phyloP scores from a whole-genome alignment of 148 eudicot species.

The Pharnaceum exiguum region DNA sequence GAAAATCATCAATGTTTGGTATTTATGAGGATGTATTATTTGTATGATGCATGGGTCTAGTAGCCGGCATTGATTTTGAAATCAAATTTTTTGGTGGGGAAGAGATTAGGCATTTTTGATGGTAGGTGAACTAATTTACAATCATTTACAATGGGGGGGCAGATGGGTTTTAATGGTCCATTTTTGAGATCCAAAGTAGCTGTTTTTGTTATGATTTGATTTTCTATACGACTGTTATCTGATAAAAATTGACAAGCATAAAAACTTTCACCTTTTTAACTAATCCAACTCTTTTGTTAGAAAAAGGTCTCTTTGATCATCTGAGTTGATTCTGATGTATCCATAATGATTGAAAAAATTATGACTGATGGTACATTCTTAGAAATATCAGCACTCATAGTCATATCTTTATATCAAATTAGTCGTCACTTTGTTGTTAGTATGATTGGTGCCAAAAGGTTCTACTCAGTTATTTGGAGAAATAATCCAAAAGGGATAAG shows the following conservation, averaged over 20 bases:
- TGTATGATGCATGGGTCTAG: background rate
- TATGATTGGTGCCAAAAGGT: too few relatives aligned
- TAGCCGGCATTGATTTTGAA: background rate
- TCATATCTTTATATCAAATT: too few relatives aligned
- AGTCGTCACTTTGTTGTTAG: too few relatives aligned
- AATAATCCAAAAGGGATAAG: too few relatives aligned
- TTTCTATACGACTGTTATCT: slow-evolving; percentile 2
- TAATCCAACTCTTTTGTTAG: slow-evolving; percentile 13
- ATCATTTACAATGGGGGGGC: slow-evolving; percentile 25
- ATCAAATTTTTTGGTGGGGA: background rate
- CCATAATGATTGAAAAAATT: too few relatives aligned
- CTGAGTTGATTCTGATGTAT: background rate
- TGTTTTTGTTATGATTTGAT: slow-evolving; percentile 14
- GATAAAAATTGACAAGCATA: slow-evolving; percentile 19
- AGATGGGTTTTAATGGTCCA: slow-evolving; percentile 30
- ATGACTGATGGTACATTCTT: too few relatives aligned
- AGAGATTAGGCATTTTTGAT: slow-evolving; percentile 11
- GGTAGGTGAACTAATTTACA: slow-evolving; percentile 37
- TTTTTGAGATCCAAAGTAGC: slow-evolving; percentile 10
- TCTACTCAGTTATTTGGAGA: too few relatives aligned
- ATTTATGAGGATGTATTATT: slow-evolving; percentile 26
- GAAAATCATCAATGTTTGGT: slow-evolving; percentile 23
- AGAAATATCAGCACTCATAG: too few relatives aligned
- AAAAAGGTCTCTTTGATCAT: background rate
- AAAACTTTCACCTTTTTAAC: slow-evolving; percentile 28